Base-by-base conservation (phyloP, 129 eudicot genomes). In the Gnaphalium uliginosum region DNA sequence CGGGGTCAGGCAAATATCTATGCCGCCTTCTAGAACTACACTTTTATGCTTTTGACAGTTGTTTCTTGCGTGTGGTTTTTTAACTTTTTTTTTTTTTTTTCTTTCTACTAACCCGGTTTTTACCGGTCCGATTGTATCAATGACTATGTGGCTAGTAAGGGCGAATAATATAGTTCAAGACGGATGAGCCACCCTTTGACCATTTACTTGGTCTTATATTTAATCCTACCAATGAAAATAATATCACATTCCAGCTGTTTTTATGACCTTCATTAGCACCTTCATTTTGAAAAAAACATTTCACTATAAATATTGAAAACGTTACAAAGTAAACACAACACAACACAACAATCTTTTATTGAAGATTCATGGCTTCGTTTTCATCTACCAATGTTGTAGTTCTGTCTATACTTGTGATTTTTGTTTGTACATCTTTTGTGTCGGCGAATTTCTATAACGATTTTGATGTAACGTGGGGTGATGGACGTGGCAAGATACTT, bases 381-480 rank as follows among this genome's bases (percentile, higher is more conserved):
- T 75, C 8, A 62, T 64, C 32, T 53, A 33, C 19, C n/a, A 66
- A 53, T 2, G 5, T 53, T 35, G 19, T 1, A 33, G 19, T 51
- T 66, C 1, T 66, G 26, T 1, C 29, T 9, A n/a, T 53, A 51
- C 23, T 32, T 26, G 65, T 66, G 43, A 48, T 3, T 65, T 25
- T 66, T 66, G 73, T 32, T 17, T 51, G 4, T 8, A 17, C 1
- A 51, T 76, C 56, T 65, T 66, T 53, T 18, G 80, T 66, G 2
- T 51, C 64, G 5, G 79, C 72, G 23, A 83, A 86, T 29, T 77
- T 86, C 74, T 32, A 80, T 60, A 63, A 78, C 23, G 79, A 83
- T 37, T 77, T 86, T 26, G 86, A 83, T 30, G 57, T 86, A 13
- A 86, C 87, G 13, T 86, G 89, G 89, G 89, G 89, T 0, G 87